These are phyloP conservation scores for Stephania cephalantha DNA, from an alignment of 164 flowering plant species.

Conservation along the genomic window DNA sequence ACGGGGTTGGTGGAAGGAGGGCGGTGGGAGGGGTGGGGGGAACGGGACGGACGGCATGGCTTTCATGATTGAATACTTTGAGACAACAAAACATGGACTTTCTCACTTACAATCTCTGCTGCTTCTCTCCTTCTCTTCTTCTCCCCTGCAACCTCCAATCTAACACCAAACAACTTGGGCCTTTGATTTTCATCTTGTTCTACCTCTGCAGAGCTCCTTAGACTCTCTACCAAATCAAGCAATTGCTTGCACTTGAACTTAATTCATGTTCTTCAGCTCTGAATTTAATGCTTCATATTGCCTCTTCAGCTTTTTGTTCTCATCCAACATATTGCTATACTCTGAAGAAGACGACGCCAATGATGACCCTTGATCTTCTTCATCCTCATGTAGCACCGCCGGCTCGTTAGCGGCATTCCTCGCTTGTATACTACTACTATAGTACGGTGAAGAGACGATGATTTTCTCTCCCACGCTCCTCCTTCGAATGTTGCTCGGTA, in stretches of 20 bases:
- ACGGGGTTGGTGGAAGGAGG: too few relatives aligned
- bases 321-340: background rate
- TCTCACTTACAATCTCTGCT: slow-evolving; percentile 1
- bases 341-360: slow-evolving; percentile 1
- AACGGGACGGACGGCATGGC: too few relatives aligned
- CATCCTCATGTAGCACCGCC: background rate
- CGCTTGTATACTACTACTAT: background rate
- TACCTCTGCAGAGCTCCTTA: background rate
- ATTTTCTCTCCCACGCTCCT: slow-evolving; percentile 9
- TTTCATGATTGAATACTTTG: background rate
- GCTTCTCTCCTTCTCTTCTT: background rate
- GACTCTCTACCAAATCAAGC: slow-evolving; percentile 2
- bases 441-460: background rate
- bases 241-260: slow-evolving; percentile 1
- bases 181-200: background rate
- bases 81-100: slow-evolving; percentile 1
- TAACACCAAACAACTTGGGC: slow-evolving; percentile 9
- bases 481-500: slow-evolving; percentile 1
- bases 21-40: too few relatives aligned
- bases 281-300: background rate
- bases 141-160: slow-evolving; percentile 1
- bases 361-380: slow-evolving; percentile 3
- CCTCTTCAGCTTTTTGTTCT: slow-evolving; percentile 8
- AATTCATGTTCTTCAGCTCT: slow-evolving; percentile 7
- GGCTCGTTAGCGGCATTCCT: background rate